A percentile compares a stretch with the other conserved stretches of the same genome.
Evolutionary conservation across 2,329 filamentous ascomycete genomes (phyloP).

Genomic region (Fusarium abutilonis): DNA sequence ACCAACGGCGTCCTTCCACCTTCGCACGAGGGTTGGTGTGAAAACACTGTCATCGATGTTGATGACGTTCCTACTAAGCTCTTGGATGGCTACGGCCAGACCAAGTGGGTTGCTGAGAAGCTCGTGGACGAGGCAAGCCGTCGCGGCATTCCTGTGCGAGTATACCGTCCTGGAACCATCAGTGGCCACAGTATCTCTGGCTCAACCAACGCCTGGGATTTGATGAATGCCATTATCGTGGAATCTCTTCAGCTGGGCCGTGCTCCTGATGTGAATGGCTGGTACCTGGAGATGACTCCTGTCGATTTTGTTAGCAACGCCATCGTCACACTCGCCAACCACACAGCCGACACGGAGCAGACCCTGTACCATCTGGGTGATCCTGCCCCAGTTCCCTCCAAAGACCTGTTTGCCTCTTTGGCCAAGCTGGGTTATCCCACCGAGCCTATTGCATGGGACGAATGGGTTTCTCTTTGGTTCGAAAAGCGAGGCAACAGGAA

Average conservation of each 20-base stretch:
- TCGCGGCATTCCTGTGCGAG: conserved; percentile 74
- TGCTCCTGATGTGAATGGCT: conserved; percentile 75
- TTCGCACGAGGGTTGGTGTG: conserved; percentile 75
- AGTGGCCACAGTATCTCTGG: conserved; percentile 80
- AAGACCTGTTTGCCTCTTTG: conserved; percentile 71
- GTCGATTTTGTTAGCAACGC: conserved; percentile 83
- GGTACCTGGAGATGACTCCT: conserved; percentile 85
- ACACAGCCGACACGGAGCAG: conserved; percentile 69
- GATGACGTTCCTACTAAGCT: conserved; percentile 75
- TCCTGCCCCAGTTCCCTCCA: conserved; percentile 73
- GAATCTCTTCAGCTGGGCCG: conserved; percentile 79
- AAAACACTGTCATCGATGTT: conserved; percentile 72
- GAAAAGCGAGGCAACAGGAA: conserved; percentile 73
- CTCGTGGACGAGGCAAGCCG: conserved; percentile 75
- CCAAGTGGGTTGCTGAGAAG: conserved; percentile 83
- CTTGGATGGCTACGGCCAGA: conserved; percentile 79
- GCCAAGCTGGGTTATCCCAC: conserved; percentile 76
- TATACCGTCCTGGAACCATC: conserved; percentile 80
- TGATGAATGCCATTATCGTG: conserved; percentile 78
- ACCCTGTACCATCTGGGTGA: conserved; percentile 79
- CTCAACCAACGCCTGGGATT: conserved; percentile 80
- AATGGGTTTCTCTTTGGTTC: conserved; percentile 79
- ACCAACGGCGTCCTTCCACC: conserved; percentile 83
- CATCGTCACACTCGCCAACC: conserved; percentile 74
- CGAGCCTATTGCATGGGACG: conserved; percentile 71